Conservation (phyloP, 306 rosid species). For the Psophocarpus tetragonolobus region DNA sequence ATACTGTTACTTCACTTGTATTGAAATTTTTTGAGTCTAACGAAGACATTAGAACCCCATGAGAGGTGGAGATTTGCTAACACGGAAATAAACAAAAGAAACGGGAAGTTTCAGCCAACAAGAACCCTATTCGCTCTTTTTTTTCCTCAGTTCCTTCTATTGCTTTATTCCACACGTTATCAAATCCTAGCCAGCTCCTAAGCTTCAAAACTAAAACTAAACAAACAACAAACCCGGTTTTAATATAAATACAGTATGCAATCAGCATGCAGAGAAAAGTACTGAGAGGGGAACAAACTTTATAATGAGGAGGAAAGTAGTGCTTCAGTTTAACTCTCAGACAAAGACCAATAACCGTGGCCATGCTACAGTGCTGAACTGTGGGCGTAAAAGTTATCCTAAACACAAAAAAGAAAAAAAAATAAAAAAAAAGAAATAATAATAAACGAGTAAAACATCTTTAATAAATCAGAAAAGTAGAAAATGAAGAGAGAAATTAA, state of each 20-base stretch:
- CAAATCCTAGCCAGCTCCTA: neutral
- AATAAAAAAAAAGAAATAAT: neutral
- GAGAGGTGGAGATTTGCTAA: neutral
- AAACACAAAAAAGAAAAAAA: neutral
- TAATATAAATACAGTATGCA: neutral
- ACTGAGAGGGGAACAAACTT: conserved; percentile 48
- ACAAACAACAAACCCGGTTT: neutral
- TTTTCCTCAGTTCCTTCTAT: neutral
- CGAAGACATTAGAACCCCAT: neutral
- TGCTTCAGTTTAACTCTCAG: conserved; percentile 86
- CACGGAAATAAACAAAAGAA: neutral
- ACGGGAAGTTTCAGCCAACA: neutral
- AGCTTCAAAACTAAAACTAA: neutral
- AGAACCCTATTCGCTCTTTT: neutral
- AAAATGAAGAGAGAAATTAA: too few relatives aligned
- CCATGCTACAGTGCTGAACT: conserved; percentile 97
- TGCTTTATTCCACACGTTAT: too few relatives aligned
- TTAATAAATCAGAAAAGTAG: neutral
- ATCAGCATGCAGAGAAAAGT: neutral
- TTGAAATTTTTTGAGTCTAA: too few relatives aligned
- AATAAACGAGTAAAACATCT: neutral
- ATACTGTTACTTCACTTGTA: too few relatives aligned
- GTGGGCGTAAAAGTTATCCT: conserved; percentile 99
- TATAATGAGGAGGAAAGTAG: conserved; percentile 86
- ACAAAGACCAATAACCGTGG: conserved; percentile 92